Evolutionary conservation across 345 rosid genomes (phyloP).

Genomic region (Rhodamnia rubescens): DNA sequence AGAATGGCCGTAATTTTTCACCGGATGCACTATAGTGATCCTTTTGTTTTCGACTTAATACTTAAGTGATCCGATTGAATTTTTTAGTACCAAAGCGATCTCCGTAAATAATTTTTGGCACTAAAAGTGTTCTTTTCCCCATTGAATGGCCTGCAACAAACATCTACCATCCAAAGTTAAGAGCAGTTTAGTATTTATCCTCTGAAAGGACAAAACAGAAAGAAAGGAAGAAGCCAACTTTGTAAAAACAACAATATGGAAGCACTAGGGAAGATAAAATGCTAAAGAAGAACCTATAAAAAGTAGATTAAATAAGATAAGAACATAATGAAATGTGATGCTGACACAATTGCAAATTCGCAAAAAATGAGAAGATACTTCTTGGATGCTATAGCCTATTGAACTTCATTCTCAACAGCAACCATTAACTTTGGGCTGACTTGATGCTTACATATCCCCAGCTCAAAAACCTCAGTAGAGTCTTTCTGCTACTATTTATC

Average conservation of each 20-base stretch:
- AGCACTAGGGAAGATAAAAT: not conserved
- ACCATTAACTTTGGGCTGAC: not conserved
- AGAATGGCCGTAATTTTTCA: too few relatives aligned
- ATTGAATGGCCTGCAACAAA: slow-evolving; percentile 37
- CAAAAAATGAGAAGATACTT: not conserved
- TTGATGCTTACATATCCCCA: not conserved
- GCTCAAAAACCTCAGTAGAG: not conserved
- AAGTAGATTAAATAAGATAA: not conserved
- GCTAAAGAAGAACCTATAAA: not conserved
- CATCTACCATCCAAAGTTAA: not conserved
- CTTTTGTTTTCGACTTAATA: too few relatives aligned
- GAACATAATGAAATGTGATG: not conserved
- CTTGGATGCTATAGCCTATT: not conserved
- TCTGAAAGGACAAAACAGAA: not conserved
- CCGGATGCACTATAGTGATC: too few relatives aligned
- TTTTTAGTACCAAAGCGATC: too few relatives aligned
- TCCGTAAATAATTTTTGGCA: too few relatives aligned
- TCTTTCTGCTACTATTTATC: not conserved
- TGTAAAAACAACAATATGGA: not conserved
- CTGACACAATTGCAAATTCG: not conserved
- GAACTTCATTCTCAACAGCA: not conserved
- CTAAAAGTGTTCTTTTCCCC: too few relatives aligned
- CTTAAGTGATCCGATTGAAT: too few relatives aligned
- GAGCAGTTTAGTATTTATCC: not conserved
- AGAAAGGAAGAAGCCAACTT: not conserved